Evolutionary conservation across 768 basidiomycete species (phyloP), one percentile per base, ranked within the genome.

Genomic region (Brasilioporus rufonigricans): DNA sequence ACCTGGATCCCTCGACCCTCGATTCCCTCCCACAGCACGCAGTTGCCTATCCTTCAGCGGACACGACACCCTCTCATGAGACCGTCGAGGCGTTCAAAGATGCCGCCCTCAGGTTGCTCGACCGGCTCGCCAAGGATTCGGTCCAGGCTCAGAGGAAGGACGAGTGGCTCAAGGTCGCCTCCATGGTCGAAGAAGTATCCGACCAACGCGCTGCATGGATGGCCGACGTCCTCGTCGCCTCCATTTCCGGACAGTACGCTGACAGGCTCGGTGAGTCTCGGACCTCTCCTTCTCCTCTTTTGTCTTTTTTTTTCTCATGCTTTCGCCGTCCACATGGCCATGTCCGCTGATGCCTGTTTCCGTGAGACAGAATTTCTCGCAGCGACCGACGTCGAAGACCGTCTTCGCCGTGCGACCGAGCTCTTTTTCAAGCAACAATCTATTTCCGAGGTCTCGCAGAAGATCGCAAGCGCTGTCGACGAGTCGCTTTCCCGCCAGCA

Each of bases 401-500:
- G 89, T 33, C 77, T 91, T 23, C 77, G 76, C 26, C 82, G 82
- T 29, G 86, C 88, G 2, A 85, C 86, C 9, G 78, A 82, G 50
- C 77, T 92, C 12, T 86, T 92, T 65, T 70, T 83, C 44, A 92
- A 91, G 62, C 86, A 87, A 48, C 75, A 83, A 3, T 87, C 87
- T 39, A 91, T 92, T 32, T 83, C 83, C 21, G 91, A 93, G 68
- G 87, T 93, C 0, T 83, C 86, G 16, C 83, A 85, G 66, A 91
- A 89, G 75, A 89, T 93, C 48, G 84, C 88, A 5, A 80, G 82
- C 29, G 85, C 87, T 21, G 86, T 93, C 12, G 89, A 90, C 58
- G 90, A 93, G 66, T 85, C 84, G 5, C 78, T 92, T n/a, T 89
- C 87, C 24, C 91, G 89, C 53, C 91, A 92, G 62, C 91, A 93